Conservation (phyloP, 345 rosid species). For the Lenwebbia sp. region DNA sequence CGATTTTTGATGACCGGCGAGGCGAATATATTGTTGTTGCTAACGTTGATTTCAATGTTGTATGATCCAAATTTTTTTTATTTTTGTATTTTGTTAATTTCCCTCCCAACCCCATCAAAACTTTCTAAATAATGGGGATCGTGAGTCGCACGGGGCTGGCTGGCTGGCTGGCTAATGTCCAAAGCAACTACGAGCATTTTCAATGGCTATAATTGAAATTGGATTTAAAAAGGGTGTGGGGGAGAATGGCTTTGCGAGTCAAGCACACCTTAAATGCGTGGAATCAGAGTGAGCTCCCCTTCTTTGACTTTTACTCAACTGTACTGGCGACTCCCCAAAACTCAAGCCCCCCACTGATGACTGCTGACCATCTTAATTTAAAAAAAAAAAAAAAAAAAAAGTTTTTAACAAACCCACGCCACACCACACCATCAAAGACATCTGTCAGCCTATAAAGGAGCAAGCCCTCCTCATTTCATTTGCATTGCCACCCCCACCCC, state of each 20-base stretch:
- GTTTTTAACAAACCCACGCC: background rate
- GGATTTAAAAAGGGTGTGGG: background rate
- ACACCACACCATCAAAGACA: too few relatives aligned
- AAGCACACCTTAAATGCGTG: background rate
- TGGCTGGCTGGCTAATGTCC: background rate
- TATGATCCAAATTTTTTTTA: background rate
- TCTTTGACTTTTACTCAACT: background rate
- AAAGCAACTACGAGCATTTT: background rate
- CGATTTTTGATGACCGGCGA: too few relatives aligned
- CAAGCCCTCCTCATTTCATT: background rate
- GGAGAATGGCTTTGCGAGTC: background rate
- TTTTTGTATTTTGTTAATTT: background rate
- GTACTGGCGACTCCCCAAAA: background rate
- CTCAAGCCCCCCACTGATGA: background rate
- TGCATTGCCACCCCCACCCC: background rate
- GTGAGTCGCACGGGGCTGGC: too few relatives aligned
- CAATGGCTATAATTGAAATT: background rate
- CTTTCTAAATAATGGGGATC: too few relatives aligned
- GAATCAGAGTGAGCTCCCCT: background rate
- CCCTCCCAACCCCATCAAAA: background rate
- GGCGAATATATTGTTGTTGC: background rate
- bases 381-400: too few relatives aligned
- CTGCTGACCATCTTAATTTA: background rate
- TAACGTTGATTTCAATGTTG: background rate
- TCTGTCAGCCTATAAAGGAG: background rate